Evolutionary conservation across 306 rosid genomes (phyloP).

Genomic region (Acacia crassicarpa): DNA sequence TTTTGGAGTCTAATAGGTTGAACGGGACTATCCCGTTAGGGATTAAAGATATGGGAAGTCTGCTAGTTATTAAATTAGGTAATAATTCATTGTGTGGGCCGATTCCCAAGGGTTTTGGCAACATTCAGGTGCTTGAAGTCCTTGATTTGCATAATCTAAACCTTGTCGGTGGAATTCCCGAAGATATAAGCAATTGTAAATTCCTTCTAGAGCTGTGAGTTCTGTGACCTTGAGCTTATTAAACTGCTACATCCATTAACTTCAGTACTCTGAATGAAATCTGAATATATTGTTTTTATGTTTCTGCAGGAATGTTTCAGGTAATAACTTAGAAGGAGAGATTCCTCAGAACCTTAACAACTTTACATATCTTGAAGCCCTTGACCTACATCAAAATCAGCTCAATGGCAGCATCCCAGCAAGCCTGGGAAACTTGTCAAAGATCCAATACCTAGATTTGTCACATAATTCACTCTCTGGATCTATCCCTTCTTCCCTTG

Average conservation of each 20-base stretch:
- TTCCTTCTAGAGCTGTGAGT: conserved; percentile 96
- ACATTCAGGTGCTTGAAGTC: conserved; percentile 77
- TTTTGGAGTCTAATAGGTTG: conserved; percentile 67
- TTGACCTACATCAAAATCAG: conserved; percentile 73
- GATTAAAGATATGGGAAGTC: conserved; percentile 50
- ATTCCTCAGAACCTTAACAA: conserved; percentile 73
- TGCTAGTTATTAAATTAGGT: conserved; percentile 75
- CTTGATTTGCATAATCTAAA: conserved; percentile 80
- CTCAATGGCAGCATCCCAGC: conserved; percentile 80
- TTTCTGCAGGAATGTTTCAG: conserved; percentile 83
- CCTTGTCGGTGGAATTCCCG: conserved; percentile 79
- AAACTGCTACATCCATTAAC: conserved; percentile 31
- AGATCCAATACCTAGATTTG: conserved; percentile 65
- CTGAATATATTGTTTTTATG: conserved; percentile 35
- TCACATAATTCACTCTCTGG: conserved; percentile 77
- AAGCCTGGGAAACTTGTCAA: conserved; percentile 65
- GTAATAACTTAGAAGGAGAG: conserved; percentile 74
- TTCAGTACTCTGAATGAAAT: conserved; percentile 30
- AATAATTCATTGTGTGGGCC: conserved; percentile 69
- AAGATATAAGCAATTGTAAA: conserved; percentile 66
- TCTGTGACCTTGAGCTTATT: conserved; percentile 31
- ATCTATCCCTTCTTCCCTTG: conserved; percentile 73
- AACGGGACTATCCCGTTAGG: conserved; percentile 69
- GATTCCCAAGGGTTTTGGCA: conserved; percentile 65
- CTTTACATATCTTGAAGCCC: conserved; percentile 68